Evolutionary conservation across 495 filamentous ascomycete genomes (phyloP).

Genomic region (Podospora pseudocomata): DNA sequence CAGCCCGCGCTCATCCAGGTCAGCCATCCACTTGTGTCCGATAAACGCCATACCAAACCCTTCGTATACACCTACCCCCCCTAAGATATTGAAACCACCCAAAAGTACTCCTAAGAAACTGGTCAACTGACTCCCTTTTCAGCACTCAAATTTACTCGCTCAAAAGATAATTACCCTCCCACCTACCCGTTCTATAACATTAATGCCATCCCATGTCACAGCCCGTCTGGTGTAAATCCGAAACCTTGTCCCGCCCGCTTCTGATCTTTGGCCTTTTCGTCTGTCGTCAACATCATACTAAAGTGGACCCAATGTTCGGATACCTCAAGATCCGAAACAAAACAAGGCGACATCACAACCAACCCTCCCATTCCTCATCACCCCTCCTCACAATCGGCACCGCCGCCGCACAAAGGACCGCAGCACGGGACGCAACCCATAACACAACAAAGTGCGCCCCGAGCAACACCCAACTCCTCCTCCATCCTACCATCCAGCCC

Average conservation of each 20-base stretch:
- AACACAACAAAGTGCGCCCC: constrained; percentile 38
- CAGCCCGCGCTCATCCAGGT: not conserved
- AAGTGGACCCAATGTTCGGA: not conserved
- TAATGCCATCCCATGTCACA: constrained; percentile 16
- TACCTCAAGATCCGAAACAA: not conserved
- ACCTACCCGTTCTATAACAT: constrained; percentile 9
- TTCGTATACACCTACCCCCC: not conserved
- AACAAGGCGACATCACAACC: not conserved
- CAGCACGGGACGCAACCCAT: constrained; percentile 35
- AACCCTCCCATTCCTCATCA: constrained; percentile 27
- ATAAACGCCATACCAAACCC: no score
- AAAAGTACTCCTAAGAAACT: not conserved
- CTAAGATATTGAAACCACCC: not conserved
- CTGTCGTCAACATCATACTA: not conserved
- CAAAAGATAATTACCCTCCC: not conserved
- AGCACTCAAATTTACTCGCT: not conserved
- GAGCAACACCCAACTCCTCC: constrained; percentile 36
- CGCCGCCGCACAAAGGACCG: constrained; percentile 38
- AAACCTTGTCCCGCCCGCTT: constrained; percentile 20
- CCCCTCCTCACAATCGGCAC: constrained; percentile 19
- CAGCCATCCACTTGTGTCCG: not conserved
- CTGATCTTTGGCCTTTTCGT: no score
- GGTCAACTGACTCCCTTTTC: not conserved
- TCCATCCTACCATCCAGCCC: constrained; percentile 35
- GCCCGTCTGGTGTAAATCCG: constrained; percentile 27